These are phyloP conservation scores for Annona cherimola DNA, from an alignment of 164 flowering plant genomes.

Conservation along the genomic window DNA sequence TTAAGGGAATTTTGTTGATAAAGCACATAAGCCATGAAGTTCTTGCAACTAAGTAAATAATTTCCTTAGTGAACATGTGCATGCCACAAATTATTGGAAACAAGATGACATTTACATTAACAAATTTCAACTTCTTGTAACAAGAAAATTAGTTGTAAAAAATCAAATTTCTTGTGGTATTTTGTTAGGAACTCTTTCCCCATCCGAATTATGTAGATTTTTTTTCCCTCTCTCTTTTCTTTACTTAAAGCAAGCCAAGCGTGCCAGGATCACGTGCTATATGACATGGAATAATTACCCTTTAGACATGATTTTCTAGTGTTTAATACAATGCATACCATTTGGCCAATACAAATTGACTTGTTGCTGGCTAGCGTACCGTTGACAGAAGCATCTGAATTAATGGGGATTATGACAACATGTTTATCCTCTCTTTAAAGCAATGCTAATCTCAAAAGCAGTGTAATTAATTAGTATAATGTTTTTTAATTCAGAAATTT, in stretches of 20 bases:
- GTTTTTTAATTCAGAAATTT: neutral
- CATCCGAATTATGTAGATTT: neutral
- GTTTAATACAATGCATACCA: neutral
- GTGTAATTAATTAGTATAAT: neutral
- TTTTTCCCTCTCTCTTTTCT: neutral
- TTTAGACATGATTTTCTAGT: neutral
- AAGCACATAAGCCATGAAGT: too few species aligned
- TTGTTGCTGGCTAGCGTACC: neutral
- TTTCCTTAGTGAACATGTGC: too few species aligned
- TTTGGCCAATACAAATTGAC: neutral
- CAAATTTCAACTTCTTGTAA: too few species aligned
- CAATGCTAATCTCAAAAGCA: conserved; percentile 1
- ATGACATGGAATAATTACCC: conserved; percentile 7
- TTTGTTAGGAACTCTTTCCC: too few species aligned
- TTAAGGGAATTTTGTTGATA: too few species aligned
- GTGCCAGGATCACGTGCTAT: conserved; percentile 6
- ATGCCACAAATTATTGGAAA: too few species aligned
- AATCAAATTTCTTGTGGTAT: too few species aligned
- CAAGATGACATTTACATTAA: too few species aligned
- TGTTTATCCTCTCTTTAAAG: neutral
- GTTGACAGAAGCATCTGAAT: neutral
- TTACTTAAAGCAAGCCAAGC: neutral
- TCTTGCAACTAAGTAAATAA: too few species aligned
- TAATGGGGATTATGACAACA: conserved; percentile 5
- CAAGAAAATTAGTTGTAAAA: too few species aligned